Evolutionary conservation across 768 basidiomycete species (phyloP).

Genomic region (Neoboletus subvelutipes): DNA sequence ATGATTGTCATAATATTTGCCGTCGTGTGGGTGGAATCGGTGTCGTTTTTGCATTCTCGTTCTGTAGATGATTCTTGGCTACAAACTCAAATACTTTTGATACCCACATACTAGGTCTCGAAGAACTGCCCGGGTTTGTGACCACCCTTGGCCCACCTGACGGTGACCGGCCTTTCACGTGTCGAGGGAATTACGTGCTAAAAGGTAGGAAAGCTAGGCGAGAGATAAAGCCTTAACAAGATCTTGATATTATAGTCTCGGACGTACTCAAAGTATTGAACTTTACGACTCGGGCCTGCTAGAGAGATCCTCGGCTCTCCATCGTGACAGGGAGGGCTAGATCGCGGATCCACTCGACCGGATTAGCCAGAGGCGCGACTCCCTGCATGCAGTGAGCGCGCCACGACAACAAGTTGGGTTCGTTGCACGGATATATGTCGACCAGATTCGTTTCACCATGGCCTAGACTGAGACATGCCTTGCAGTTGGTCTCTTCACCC

Average conservation of each 20-base stretch:
- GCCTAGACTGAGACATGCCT: neutral
- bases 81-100: neutral
- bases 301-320: slow-evolving; percentile 7
- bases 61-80: neutral
- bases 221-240: neutral
- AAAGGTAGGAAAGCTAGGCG: neutral
- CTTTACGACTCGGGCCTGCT: neutral
- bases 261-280: no score
- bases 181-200: neutral
- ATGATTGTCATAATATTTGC: no score
- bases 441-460: neutral
- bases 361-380: no score
- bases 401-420: neutral
- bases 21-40: neutral
- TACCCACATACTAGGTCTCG: neutral
- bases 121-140: neutral
- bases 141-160: neutral
- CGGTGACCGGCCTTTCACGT: neutral
- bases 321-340: slow-evolving; percentile 12
- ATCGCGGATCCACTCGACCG: no score
- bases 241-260: neutral
- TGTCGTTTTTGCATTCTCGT: no score
- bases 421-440: neutral
- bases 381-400: neutral
- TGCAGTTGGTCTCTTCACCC: no score